phyloP scores from a whole-genome alignment of 73 alveolate species.

The Paramecium sexaurelia region DNA sequence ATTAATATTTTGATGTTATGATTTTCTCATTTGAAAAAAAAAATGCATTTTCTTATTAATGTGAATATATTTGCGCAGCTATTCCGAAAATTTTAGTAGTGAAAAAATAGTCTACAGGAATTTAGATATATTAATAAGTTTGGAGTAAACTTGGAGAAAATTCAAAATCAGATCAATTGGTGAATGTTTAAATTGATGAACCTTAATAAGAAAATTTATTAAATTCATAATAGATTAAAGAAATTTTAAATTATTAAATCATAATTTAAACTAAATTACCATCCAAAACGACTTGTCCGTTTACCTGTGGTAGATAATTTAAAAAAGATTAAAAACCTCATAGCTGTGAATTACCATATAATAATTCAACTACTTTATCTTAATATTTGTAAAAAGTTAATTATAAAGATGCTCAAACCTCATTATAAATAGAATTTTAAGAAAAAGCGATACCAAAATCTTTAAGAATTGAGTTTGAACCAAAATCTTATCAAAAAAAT shows the following conservation, averaged over 20 bases:
- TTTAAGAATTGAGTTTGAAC: neutral
- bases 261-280: neutral
- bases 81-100: neutral
- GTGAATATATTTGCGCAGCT: neutral
- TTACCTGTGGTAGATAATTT: neutral
- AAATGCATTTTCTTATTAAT: neutral
- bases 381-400: neutral
- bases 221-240: neutral
- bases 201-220: neutral
- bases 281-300: slow-evolving; percentile 1
- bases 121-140: neutral
- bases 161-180: neutral
- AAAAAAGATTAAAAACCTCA: slow-evolving; percentile 27
- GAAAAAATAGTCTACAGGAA: neutral
- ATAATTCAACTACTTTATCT: neutral
- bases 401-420: neutral
- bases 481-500: neutral
- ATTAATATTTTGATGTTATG: slow-evolving; percentile 25
- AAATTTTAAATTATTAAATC: neutral
- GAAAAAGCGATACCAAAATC: neutral
- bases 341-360: slow-evolving; percentile 21
- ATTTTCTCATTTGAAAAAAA: neutral
- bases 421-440: slow-evolving; percentile 5
- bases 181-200: neutral
- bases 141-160: neutral